Base-by-base conservation (phyloP, 2,329 filamentous ascomycete species). In the Lecanosticta acicola region DNA sequence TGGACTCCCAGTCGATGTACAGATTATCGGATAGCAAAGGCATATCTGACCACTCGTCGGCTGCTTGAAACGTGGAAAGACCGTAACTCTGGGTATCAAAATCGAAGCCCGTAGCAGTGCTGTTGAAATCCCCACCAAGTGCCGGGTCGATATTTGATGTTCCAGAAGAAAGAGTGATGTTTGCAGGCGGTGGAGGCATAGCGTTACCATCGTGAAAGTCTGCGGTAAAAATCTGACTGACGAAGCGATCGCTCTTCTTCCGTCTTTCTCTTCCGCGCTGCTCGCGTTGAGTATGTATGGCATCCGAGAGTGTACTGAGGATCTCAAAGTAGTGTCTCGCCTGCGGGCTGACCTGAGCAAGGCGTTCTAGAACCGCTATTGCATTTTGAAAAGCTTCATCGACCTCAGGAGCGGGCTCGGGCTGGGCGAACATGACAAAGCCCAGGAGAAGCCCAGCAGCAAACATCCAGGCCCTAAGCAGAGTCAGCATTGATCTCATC, bases 251-350 rank as follows among this genome's bases (percentile, higher is more conserved):
- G 24, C 45, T 51, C 43, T 51, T 54, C 36, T 52, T 52, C 14
- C 51, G 44, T n/a, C 51, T 40, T 37, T 56, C 51, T 10, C 49
- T 32, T 3, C 43, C 49, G 3, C 52, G 32, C 35, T 56, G 51
- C 16, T 51, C 51, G 16, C 54, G 41, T 11, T 47, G 45, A 13
- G 43, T 37, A 10, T 41, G 21, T 11, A 58, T 51, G 11, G 57
- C 54, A 14, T 57, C 54, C 9, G 46, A 53, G 10, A 61, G 50
- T 1, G 54, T 54, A n/a, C 35, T 54, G 2, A 81, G 63, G 16
- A 81, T 81, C 4, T 79, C 75, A 10, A 71, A 68, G 53, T 81
- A 81, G 41, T 80, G 77, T 2, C 68, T 71, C 2, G 78, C 78
- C 49, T 80, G 78, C 0, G 76, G 73, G 33, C 75, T 78, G 39